Conservation (phyloP, 148 eudicot genomes). For the Rhododendron griersonianum region DNA sequence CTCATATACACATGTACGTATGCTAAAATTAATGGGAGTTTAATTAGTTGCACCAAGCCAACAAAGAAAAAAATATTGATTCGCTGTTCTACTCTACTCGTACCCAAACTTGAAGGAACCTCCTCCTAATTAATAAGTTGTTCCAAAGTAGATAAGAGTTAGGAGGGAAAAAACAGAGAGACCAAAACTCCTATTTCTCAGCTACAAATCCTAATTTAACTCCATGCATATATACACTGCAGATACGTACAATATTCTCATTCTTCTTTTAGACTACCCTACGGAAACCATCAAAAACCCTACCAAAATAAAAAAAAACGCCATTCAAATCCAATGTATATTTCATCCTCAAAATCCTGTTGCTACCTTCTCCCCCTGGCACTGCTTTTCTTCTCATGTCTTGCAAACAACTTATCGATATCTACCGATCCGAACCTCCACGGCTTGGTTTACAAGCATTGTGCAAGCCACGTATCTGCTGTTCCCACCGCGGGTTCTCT, state of each 20-base stretch:
- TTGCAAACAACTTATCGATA: background rate
- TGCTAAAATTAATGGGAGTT: background rate
- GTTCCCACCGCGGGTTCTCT: background rate
- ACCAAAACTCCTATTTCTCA: background rate
- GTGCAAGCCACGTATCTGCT: background rate
- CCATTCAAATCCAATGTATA: background rate
- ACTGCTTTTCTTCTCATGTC: background rate
- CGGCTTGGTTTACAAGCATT: background rate
- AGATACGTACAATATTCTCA: background rate
- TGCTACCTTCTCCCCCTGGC: background rate
- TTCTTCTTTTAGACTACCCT: background rate
- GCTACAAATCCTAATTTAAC: background rate
- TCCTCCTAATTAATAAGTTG: background rate
- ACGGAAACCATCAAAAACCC: background rate
- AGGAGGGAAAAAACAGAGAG: background rate
- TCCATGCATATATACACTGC: background rate
- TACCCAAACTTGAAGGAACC: background rate
- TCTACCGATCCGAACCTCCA: background rate
- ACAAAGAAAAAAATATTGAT: background rate
- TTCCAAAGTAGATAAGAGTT: background rate
- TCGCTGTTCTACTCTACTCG: background rate
- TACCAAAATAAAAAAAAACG: background rate
- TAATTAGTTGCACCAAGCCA: background rate
- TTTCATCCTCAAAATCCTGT: background rate
- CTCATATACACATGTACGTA: background rate